Percentiles rank a stretch among this genome's conserved stretches.
These are phyloP conservation scores for Barnettozyma pratensis DNA, from an alignment of 805 yeast species.

Conservation along the genomic window DNA sequence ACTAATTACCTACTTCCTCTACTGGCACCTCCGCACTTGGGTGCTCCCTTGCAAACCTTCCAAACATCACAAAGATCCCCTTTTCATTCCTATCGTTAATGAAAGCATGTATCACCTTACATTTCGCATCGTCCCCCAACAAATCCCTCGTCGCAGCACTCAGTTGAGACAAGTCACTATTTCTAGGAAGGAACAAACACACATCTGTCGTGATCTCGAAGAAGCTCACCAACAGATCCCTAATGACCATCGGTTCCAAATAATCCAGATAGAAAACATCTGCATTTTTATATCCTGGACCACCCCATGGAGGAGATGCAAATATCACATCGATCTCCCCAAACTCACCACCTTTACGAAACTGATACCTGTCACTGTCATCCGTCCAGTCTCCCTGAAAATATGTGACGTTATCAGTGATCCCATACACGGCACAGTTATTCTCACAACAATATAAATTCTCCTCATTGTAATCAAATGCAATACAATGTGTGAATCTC, in stretches of 20 bases:
- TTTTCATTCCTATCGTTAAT: slow-evolving; percentile 36
- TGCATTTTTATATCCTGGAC: slow-evolving; percentile 48
- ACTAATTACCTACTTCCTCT: too few species aligned
- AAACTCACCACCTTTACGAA: not conserved
- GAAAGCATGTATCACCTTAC: slow-evolving; percentile 42
- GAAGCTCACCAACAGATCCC: slow-evolving; percentile 39
- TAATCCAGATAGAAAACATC: slow-evolving; percentile 40
- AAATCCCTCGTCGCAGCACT: slow-evolving; percentile 40
- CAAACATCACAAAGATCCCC: slow-evolving; percentile 39
- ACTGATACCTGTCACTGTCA: slow-evolving; percentile 14
- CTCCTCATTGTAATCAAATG: slow-evolving; percentile 54
- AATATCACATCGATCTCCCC: slow-evolving; percentile 47
- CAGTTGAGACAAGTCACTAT: slow-evolving; percentile 49
- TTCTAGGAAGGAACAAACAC: slow-evolving; percentile 60
- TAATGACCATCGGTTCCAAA: slow-evolving; percentile 44
- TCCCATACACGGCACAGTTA: slow-evolving; percentile 62
- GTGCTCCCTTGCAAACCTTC: not conserved
- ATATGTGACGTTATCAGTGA: slow-evolving; percentile 44
- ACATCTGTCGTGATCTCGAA: slow-evolving; percentile 40
- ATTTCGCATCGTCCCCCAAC: slow-evolving; percentile 37
- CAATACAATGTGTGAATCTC: slow-evolving; percentile 50
- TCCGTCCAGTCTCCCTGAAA: slow-evolving; percentile 42
- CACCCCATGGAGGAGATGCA: slow-evolving; percentile 91
- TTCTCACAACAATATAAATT: slow-evolving; percentile 62
- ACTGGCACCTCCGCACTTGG: too few species aligned